Conservation (phyloP, 495 filamentous ascomycete genomes). For the Cenococcum geophilum region DNA sequence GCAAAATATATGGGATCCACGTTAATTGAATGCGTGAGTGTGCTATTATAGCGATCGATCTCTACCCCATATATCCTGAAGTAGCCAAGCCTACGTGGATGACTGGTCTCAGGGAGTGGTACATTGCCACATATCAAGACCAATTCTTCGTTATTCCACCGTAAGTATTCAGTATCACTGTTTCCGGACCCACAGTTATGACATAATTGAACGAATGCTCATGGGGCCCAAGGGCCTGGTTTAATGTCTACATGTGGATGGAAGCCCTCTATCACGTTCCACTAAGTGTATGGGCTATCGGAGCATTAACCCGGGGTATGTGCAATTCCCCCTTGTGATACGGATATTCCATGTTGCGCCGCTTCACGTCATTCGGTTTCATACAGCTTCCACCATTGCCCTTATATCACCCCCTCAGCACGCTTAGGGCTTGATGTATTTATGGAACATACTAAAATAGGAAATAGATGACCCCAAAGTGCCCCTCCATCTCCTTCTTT, state of each 20-base stretch:
- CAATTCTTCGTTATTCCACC: conserved; percentile 65
- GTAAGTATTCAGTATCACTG: conserved; percentile 20
- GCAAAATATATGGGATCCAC: not conserved
- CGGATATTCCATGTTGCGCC: too few species aligned
- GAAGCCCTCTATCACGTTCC: conserved; percentile 67
- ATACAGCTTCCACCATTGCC: too few species aligned
- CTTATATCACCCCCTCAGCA: too few species aligned
- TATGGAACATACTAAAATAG: too few species aligned
- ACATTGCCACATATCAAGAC: conserved; percentile 65
- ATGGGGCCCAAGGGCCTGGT: conserved; percentile 50
- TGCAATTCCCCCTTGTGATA: too few species aligned
- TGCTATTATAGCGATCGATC: conserved; percentile 53
- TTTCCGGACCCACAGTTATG: conserved; percentile 3
- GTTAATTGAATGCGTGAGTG: not conserved
- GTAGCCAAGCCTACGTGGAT: conserved; percentile 49
- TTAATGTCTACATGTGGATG: conserved; percentile 59
- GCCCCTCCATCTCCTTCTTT: conserved; percentile 63
- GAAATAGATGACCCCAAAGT: conserved; percentile 50
- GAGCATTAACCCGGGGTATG: conserved; percentile 49
- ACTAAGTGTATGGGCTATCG: conserved; percentile 57
- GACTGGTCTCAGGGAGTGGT: conserved; percentile 50
- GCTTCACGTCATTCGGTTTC: too few species aligned
- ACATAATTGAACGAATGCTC: not conserved
- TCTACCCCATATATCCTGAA: conserved; percentile 52
- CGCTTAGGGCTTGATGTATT: too few species aligned